Base-by-base conservation (phyloP, 176 grass and related monocot species). In the Areca catechu region DNA sequence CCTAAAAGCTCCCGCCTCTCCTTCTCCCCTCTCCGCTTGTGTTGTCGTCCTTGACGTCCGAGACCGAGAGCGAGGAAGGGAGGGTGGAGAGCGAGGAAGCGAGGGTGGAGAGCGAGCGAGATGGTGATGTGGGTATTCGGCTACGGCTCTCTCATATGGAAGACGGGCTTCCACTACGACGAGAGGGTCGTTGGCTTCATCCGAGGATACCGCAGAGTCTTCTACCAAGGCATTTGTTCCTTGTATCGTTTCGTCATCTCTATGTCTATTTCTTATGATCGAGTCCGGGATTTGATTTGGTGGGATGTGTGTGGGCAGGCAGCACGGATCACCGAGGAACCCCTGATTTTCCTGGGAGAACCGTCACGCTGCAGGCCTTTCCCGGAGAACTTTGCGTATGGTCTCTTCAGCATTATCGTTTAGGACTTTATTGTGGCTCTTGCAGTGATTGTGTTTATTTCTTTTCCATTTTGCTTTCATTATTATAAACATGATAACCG, bases 291-390 rank as follows among this genome's bases (percentile, higher is more conserved):
- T 64, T 34, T 21, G 19, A 5, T 58, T 56, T 48, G 4, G 16
- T 68, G 50, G 17, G 24, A 29, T 22, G 14, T 22, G 1, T 23
- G 22, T 4, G 62, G 16, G 30, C 74, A 97, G 87, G 93, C 52
- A 92, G 87, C 74, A 98, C 84, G 30, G 87, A 98, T 73, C 93
- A 98, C 61, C 77, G 93, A 57, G 93, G 93, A 5, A 98, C 93
- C 27, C 75, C 78, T 50, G 57, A 80, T 53, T 97, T 80, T 56
- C 93, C 84, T 22, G 93, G 87, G 5, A 91, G 87, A 80, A 97
- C 84, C 20, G 93, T 88, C 75, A 97, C 87, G 58, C 72, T 97
- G 16, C 78, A 92, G 24, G 63, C 83, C 51, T 69, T 52, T 6
- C 83, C 73, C 0, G 84, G 78, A 3, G 73, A 77, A 53, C 68